A percentile compares a stretch with the other conserved stretches of the same genome.
Conservation (phyloP, 2,329 filamentous ascomycete species). For the Ceratocystis cubensis region DNA sequence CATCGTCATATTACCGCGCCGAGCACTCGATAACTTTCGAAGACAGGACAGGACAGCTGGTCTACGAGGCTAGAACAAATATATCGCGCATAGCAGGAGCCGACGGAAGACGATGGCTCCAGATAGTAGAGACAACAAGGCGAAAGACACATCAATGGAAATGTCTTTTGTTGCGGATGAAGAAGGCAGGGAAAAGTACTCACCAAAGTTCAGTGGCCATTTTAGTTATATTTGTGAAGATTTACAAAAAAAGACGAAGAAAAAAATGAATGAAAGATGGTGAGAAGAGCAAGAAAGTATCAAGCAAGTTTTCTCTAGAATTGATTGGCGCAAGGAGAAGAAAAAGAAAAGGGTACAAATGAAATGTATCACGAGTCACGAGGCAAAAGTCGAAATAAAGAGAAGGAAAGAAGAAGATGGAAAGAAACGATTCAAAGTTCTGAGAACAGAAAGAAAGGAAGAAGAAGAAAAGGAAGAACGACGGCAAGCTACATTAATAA, state of each 20-base stretch:
- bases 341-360: constrained; percentile 9
- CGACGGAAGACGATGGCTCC: not conserved
- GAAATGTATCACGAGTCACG: constrained; percentile 8
- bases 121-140: not conserved
- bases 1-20: no score
- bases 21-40: no score
- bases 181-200: constrained; percentile 34
- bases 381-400: constrained; percentile 11
- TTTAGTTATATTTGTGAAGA: constrained; percentile 34
- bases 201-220: constrained; percentile 79
- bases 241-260: constrained; percentile 21
- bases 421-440: not conserved
- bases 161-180: constrained; percentile 20
- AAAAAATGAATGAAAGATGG: constrained; percentile 7
- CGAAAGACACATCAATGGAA: constrained; percentile 21
- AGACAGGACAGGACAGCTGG: no score
- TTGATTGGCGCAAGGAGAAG: not conserved
- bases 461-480: not conserved
- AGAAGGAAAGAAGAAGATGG: constrained; percentile 1
- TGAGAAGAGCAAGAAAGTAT: not conserved
- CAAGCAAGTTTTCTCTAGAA: not conserved
- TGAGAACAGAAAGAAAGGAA: not conserved
- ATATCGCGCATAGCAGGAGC: no score
- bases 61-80: no score
- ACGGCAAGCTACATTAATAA: not conserved